Percentiles rank a stretch among this genome's conserved stretches.
Conservation (phyloP, 208 protist genomes). For the Angomonas ambiguus region DNA sequence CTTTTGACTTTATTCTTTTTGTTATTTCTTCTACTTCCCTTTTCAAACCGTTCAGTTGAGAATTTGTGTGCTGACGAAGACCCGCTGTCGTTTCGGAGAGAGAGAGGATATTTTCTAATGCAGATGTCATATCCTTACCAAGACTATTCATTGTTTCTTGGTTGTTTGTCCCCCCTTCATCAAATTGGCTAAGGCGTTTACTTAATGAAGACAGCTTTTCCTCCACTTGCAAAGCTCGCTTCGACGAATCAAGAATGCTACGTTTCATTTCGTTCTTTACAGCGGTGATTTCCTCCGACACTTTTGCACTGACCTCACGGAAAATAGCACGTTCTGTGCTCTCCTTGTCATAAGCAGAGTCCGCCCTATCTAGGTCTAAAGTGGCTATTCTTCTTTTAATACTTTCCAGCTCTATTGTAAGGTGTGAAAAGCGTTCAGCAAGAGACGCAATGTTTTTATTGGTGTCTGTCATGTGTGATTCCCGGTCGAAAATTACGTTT, state of each 20-base stretch:
- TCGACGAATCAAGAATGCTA: constrained; percentile 20
- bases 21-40: neutral
- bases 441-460: neutral
- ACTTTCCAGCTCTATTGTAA: constrained; percentile 42
- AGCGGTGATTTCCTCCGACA: constrained; percentile 1
- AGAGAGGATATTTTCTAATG: neutral
- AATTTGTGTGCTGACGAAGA: neutral
- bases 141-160: constrained; percentile 17
- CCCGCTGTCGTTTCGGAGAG: neutral
- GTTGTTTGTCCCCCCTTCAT: constrained; percentile 14
- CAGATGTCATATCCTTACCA: neutral
- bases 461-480: neutral
- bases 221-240: constrained; percentile 16
- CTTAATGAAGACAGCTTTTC: constrained; percentile 13
- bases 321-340: neutral
- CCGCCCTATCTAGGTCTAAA: constrained; percentile 24
- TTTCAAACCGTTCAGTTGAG: neutral
- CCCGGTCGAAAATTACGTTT: too few relatives aligned
- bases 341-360: constrained; percentile 3
- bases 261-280: constrained; percentile 20
- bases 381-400: constrained; percentile 39
- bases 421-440: constrained; percentile 20
- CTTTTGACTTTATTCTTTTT: too few relatives aligned
- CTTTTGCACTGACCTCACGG: neutral
- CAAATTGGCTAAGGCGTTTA: constrained; percentile 13